These are phyloP conservation scores for Lichtheimia corymbifera DNA, from an alignment of 371 early-diverging fungal genomes.

Conservation along the genomic window DNA sequence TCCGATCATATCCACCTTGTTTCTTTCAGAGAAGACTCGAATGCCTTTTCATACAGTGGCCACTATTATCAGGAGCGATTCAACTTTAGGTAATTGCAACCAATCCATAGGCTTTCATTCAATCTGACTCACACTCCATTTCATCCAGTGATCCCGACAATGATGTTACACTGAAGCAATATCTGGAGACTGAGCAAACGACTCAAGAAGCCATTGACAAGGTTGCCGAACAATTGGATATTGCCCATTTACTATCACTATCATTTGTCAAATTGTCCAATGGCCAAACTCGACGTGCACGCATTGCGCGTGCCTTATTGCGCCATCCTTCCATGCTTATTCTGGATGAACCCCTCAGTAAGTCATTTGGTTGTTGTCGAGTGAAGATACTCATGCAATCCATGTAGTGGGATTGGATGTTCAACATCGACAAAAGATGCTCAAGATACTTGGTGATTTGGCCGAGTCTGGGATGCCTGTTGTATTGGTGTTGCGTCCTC, in stretches of 20 bases:
- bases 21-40: slow-evolving; percentile 52
- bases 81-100: slow-evolving; percentile 39
- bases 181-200: slow-evolving; percentile 15
- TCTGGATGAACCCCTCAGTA: slow-evolving; percentile 65
- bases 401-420: slow-evolving; percentile 61
- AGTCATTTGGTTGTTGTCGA: slow-evolving; percentile 4
- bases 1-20: slow-evolving; percentile 48
- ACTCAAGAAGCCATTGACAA: slow-evolving; percentile 13
- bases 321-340: slow-evolving; percentile 42
- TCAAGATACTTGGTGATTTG: slow-evolving; percentile 39
- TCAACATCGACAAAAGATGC: slow-evolving; percentile 44
- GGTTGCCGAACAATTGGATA: slow-evolving; percentile 33
- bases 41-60: slow-evolving; percentile 42
- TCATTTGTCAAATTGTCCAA: slow-evolving; percentile 61
- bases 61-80: slow-evolving; percentile 63
- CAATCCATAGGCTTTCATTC: not conserved
- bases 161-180: slow-evolving; percentile 35
- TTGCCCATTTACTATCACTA: slow-evolving; percentile 33
- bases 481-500: slow-evolving; percentile 55
- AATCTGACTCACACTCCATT: not conserved
- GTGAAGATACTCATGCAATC: not conserved
- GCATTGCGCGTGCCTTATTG: slow-evolving; percentile 51
- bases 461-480: slow-evolving; percentile 30
- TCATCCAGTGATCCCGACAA: slow-evolving; percentile 48
- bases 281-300: slow-evolving; percentile 60